phyloP scores from a whole-genome alignment of 1,284 basidiomycete genomes.

The Rhodofomes roseus region DNA sequence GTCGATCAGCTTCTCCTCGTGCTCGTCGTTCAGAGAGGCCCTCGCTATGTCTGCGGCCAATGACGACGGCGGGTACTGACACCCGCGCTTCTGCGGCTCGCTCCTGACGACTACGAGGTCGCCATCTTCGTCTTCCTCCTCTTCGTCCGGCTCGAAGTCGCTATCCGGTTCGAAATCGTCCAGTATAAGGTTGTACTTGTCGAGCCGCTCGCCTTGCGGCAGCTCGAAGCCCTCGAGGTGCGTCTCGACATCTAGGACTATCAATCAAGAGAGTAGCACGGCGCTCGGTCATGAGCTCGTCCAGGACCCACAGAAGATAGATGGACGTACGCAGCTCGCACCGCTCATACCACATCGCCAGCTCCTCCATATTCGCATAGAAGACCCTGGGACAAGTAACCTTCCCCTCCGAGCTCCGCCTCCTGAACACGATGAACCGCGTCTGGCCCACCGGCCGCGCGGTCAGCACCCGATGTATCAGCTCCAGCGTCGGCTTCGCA shows the following conservation, averaged over 20 bases:
- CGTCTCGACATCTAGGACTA: slow-evolving; percentile 4
- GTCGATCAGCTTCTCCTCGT: neutral
- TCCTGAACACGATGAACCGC: slow-evolving; percentile 7
- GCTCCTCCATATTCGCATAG: slow-evolving; percentile 8
- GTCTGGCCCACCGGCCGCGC: slow-evolving; percentile 1
- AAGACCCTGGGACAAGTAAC: slow-evolving; percentile 4
- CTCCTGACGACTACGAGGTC: slow-evolving; percentile 8
- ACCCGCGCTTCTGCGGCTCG: neutral
- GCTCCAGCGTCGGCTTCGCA: slow-evolving; percentile 6
- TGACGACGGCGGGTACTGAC: neutral
- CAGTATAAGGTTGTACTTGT: slow-evolving; percentile 3
- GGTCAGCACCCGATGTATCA: slow-evolving; percentile 7
- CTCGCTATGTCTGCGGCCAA: neutral
- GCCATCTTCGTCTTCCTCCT: slow-evolving; percentile 7
- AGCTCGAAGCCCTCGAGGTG: slow-evolving; percentile 8
- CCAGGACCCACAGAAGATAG: neutral
- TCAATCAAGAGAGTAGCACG: no score
- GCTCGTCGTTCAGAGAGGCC: neutral
- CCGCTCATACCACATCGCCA: slow-evolving; percentile 4
- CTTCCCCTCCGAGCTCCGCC: slow-evolving; percentile 4
- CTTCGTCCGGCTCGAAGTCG: slow-evolving; percentile 14
- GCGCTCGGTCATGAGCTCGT: neutral
- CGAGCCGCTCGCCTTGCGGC: neutral
- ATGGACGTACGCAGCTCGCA: slow-evolving; percentile 2
- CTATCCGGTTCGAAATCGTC: slow-evolving; percentile 11